Percentiles rank a stretch among this genome's conserved stretches.
Evolutionary conservation across 2,329 filamentous ascomycete genomes (phyloP).

Genomic region (Grosmannia clavigera): DNA sequence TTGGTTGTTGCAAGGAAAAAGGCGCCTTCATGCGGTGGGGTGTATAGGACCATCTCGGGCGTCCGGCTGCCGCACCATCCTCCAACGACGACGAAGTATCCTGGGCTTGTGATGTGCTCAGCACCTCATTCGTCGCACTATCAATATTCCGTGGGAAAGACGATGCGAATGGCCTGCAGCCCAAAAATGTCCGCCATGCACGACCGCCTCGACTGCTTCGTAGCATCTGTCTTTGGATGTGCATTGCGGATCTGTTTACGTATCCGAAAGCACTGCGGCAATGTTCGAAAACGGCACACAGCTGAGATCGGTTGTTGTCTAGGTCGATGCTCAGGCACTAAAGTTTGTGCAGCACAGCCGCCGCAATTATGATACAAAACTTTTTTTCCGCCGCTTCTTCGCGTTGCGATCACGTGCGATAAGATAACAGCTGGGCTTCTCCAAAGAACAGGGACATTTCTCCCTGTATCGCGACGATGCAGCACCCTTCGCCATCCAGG

Average conservation of each 20-base stretch:
- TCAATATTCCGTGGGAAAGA: background rate
- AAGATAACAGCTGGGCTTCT: background rate
- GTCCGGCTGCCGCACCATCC: background rate
- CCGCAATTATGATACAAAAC: background rate
- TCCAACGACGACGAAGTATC: background rate
- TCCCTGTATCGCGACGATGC: background rate
- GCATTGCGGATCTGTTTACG: background rate
- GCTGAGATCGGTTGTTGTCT: background rate
- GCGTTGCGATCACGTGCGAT: slow-evolving; percentile 4
- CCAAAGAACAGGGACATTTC: background rate
- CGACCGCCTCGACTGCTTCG: background rate
- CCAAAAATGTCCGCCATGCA: background rate
- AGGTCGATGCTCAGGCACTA: background rate
- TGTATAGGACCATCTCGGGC: slow-evolving; percentile 59
- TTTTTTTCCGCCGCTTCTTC: background rate
- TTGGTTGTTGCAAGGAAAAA: slow-evolving; percentile 48
- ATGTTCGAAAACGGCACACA: background rate
- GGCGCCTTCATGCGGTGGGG: slow-evolving; percentile 58
- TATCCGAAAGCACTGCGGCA: background rate
- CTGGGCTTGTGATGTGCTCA: background rate
- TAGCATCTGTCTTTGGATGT: background rate
- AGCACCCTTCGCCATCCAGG: background rate
- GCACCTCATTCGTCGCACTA: background rate
- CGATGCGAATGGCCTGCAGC: background rate
- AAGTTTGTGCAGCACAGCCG: background rate